Base-by-base conservation (phyloP, 2,329 filamentous ascomycete species). In the Cladobotryum mycophilum region DNA sequence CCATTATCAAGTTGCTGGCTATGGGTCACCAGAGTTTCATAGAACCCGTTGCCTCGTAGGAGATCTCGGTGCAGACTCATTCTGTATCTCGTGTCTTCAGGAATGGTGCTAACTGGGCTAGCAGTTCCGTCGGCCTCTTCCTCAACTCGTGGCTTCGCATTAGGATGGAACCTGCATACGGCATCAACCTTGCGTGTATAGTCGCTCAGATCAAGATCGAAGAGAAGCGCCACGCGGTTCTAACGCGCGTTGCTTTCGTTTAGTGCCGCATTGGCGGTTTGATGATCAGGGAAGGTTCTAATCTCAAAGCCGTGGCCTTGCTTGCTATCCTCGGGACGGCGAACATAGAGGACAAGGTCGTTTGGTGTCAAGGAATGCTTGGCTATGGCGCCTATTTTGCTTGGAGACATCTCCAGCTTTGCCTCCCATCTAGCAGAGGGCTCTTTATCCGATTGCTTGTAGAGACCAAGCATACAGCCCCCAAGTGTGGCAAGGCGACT, bases 11-110 rank as follows among this genome's bases (percentile, higher is more conserved):
- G 25, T 11, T 8, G 25, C 25, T 30, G 6, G 9, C 25, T 30
- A 7, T 11, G 25, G 8, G 25, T 30, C 9, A 30, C 25, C 6
- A 30, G 17, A 25, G 22, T 12, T 38, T 15, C 18, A 8, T 34
- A 33, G 25, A 48, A 48, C 2, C 58, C 54, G 0, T 30, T 45
- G 1, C 58, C 56, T 6, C 53, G 47, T 7, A 59, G 6, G 2
- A 59, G 37, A 2, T 44, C 53, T 5, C 53, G 50, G n/a, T 58
- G 54, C 5, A 48, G 15, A 8, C 6, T 22, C 46, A 48, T 48
- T 2, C 33, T 48, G 37, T 33, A 15, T 22, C 5, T 11, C 1
- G 41, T 13, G 7, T 42, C 17, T n/a, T 30, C n/a, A 13, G 25
- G 22, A 18, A 33, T 18, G 12, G 37, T 41, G 1, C 25, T 6